Evolutionary conservation across 2,329 filamentous ascomycete species (phyloP).

Genomic region (Aureobasidium vineae): DNA sequence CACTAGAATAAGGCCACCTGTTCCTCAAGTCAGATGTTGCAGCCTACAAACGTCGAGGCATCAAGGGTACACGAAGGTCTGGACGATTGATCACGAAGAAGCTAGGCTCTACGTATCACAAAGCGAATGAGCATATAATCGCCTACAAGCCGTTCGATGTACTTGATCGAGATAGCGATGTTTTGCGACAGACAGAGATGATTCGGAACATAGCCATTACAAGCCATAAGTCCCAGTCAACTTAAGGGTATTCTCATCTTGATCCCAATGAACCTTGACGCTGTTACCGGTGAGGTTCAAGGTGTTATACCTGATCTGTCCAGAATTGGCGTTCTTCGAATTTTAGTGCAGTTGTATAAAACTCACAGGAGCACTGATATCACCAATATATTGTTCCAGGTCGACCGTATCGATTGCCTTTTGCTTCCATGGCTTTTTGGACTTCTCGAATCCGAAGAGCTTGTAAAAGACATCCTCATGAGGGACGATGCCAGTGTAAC

Average conservation of each 20-base stretch:
- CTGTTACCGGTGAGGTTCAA: not conserved
- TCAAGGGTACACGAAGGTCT: not conserved
- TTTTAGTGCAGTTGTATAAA: too few relatives aligned
- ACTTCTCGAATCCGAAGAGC: conserved; percentile 11
- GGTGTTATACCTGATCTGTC: not conserved
- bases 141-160: too few relatives aligned
- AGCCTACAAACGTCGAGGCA: not conserved
- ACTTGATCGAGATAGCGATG: not conserved
- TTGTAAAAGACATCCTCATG: conserved; percentile 13
- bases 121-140: not conserved
- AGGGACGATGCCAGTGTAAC: conserved; percentile 1
- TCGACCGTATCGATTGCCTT: not conserved
- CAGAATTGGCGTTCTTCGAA: not conserved
- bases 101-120: not conserved
- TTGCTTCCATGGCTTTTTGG: conserved; percentile 14
- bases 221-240: conserved; percentile 9
- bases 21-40: not conserved
- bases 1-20: not conserved
- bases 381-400: not conserved
- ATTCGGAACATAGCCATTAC: not conserved
- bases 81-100: not conserved
- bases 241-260: conserved; percentile 4
- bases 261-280: conserved; percentile 16
- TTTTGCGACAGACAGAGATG: not conserved
- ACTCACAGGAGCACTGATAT: conserved; percentile 2